Evolutionary conservation across 192 early-diverging fungal species (phyloP), one percentile per base, ranked within the genome.

Genomic region (Pecoramyces ruminantium): DNA sequence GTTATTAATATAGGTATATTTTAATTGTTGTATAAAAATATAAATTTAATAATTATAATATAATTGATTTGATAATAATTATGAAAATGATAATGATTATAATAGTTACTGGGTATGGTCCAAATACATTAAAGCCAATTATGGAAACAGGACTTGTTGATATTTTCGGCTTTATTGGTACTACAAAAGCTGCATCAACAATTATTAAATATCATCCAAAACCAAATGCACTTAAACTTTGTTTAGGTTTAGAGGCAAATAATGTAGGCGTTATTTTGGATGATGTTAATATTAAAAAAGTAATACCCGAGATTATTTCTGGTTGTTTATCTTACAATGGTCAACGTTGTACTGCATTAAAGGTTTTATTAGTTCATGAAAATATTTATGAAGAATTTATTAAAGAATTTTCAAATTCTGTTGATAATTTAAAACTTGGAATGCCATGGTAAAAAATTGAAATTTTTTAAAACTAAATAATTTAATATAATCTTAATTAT

Each of bases 341-440:
- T 30, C 80, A 80, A 29, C 80, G 80, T 29, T 80, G 80, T 77
- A 80, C 80, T 6, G 80, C 80, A 21, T 28, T 80, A 30, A 80
- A 80, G 12, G 34, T 80, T 8, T 77, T 80, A 40, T 80, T 80
- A 30, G 80, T 80, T 21, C 67, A 80, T 77, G 80, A 80, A 77
- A 29, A 40, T 77, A n/a, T 80, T n/a, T 40, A 28, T 21, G 40
- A 80, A 29, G 34, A 40, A 29, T 80, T 80, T 29, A 15, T 80
- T 28, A 77, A 80, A 29, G 78, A 80, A 77, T 80, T 80, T 38
- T 40, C 80, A 29, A 12, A 40, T 17, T 16, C 29, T 29, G 80
- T 80, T 30, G 80, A 80, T 29, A 42, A 30, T 28, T 29, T 80
- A 21, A 80, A 78, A n/a, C 80, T 80, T 4, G 80, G 80, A 25